A percentile compares a stretch with the other conserved stretches of the same genome.
These are phyloP conservation scores for Hypholoma sublateritium DNA, from an alignment of 768 basidiomycete species.

Conservation along the genomic window DNA sequence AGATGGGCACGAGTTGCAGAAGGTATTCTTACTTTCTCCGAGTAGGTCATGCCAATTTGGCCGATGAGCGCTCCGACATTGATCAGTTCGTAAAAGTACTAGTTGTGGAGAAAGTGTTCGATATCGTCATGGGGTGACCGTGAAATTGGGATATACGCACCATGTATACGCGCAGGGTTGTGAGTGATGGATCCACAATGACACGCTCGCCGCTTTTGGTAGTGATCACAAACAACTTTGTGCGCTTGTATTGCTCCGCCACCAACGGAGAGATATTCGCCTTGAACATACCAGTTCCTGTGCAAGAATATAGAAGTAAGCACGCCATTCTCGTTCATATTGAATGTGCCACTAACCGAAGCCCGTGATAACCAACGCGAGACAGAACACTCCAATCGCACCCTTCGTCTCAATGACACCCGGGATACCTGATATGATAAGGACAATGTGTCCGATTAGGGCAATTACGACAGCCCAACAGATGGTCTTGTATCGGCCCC, in stretches of 20 bases:
- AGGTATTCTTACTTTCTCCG: conserved; percentile 47
- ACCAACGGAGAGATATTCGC: conserved; percentile 76
- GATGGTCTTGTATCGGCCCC: conserved; percentile 77
- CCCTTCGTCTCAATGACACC: conserved; percentile 57
- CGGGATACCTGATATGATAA: conserved; percentile 66
- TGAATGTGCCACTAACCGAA: conserved; percentile 26
- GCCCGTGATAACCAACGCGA: conserved; percentile 65
- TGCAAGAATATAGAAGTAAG: background rate
- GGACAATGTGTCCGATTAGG: conserved; percentile 66
- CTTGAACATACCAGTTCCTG: conserved; percentile 72
- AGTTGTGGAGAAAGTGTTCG: background rate
- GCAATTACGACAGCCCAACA: conserved; percentile 61
- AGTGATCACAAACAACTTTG: conserved; percentile 49
- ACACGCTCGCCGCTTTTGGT: conserved; percentile 63
- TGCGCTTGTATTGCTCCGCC: conserved; percentile 71
- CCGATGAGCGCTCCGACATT: conserved; percentile 73
- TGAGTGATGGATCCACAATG: conserved; percentile 71
- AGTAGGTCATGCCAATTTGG: conserved; percentile 68
- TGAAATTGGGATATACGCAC: conserved; percentile 28
- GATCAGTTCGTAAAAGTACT: conserved; percentile 73
- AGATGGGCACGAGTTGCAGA: conserved; percentile 14
- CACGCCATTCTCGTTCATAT: background rate
- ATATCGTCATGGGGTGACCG: conserved; percentile 14
- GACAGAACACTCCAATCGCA: conserved; percentile 49
- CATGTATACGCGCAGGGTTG: conserved; percentile 74